Evolutionary conservation across 2,329 filamentous ascomycete species (phyloP), one percentile per base, ranked within the genome.

Genomic region (Monilinia vaccinii-corymbosi): DNA sequence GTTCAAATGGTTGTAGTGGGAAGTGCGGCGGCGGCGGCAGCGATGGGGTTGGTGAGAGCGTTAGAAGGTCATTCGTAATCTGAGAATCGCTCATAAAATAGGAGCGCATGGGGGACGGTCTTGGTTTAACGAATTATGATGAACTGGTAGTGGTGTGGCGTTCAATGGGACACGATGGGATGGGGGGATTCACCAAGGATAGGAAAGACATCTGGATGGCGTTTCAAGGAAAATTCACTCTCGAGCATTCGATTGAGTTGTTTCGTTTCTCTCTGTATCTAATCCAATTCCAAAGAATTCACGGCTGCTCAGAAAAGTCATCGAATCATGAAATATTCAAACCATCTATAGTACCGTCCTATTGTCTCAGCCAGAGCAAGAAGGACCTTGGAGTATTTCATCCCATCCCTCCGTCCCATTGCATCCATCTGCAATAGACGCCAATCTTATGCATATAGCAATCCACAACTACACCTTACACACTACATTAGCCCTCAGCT

Each of bases 1-100:
- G 62, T 74, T 7, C 72, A 76, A 62, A 76, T 76, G 74, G 72
- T 76, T 4, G 57, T 74, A 36, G 73, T 76, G 1, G 74, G 74
- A 0, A 69, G 70, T 31, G 66, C 70, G 7, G 74, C 74, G 8
- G 74, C 74, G 0, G 73, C 62, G 1, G 70, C 71, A 28, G 73
- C 74, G 0, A 75, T 75, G 73, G 73, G 73, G 14, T 64, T 76
- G 38, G 73, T 76, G 18, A 67, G 66, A 34, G 55, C 68, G 1
- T 69, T 74, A 28, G 63, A 58, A 23, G 36, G 18, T 23, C n/a
- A n/a, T 3, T 18, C 28, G 9, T 44, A 14, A 31, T n/a, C 14
- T 44, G 9, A 31, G 13, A 42, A 45, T 58, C 42, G 32, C 36
- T 36, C 44, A 38, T 55, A 47, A 59, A 55, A 14, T 11, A 36